These are phyloP conservation scores for Jamesozyma spencerorum DNA, from an alignment of 805 yeast species.

Conservation along the genomic window DNA sequence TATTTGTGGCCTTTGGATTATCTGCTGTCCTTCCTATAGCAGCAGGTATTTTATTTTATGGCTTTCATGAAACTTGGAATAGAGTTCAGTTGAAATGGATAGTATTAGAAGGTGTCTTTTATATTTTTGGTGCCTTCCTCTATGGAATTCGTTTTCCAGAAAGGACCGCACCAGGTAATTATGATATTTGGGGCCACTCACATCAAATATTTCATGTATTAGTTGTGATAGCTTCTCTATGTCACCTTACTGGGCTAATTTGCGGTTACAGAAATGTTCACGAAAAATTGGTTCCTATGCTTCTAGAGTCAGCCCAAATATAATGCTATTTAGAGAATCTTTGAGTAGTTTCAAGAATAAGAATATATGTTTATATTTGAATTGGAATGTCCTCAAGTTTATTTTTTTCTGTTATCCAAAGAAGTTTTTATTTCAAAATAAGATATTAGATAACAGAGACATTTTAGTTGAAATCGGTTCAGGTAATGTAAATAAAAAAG, in stretches of 20 bases:
- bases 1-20: slow-evolving; percentile 75
- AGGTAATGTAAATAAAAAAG: too few species aligned
- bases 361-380: too few species aligned
- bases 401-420: too few species aligned
- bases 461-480: too few species aligned
- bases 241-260: slow-evolving; percentile 59
- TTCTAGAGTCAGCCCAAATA: background rate
- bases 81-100: slow-evolving; percentile 57
- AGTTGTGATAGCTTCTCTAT: slow-evolving; percentile 67
- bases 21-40: slow-evolving; percentile 66
- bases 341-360: too few species aligned
- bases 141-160: slow-evolving; percentile 81
- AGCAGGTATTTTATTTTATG: slow-evolving; percentile 42
- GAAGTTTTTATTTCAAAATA: too few species aligned
- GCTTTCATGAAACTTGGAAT: slow-evolving; percentile 37
- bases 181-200: slow-evolving; percentile 68
- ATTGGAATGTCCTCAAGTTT: too few species aligned
- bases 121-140: slow-evolving; percentile 68
- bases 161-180: slow-evolving; percentile 48
- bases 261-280: slow-evolving; percentile 48
- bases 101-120: slow-evolving; percentile 59
- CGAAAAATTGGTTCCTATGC: slow-evolving; percentile 7
- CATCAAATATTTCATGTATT: slow-evolving; percentile 77
- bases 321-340: too few species aligned
- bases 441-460: too few species aligned